phyloP scores from a whole-genome alignment of 495 filamentous ascomycete genomes.

The Hypoxylon rickii region DNA sequence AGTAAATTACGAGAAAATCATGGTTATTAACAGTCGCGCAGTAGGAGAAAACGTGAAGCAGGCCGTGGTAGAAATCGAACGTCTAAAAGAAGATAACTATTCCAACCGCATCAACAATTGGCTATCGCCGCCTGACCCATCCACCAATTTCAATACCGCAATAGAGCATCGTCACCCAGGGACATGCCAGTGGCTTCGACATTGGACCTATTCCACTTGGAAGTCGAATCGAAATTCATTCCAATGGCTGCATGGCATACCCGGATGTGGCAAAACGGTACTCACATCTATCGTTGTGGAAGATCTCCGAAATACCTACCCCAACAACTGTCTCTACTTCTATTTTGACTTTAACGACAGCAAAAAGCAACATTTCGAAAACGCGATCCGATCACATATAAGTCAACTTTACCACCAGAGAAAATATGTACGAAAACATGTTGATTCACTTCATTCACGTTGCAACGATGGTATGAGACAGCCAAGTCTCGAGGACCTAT shows the following conservation, averaged over 20 bases:
- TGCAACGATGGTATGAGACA: background rate
- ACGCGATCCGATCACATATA: background rate
- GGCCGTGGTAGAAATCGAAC: background rate
- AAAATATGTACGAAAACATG: background rate
- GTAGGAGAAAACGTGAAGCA: background rate
- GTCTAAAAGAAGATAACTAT: background rate
- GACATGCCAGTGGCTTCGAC: too few species aligned
- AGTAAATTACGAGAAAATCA: background rate
- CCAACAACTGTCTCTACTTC: background rate
- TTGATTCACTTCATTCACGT: conserved; percentile 27
- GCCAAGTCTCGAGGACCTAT: conserved; percentile 23
- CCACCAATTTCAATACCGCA: conserved; percentile 11
- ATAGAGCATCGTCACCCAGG: conserved; percentile 32
- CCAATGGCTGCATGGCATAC: too few species aligned
- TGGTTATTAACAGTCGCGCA: background rate
- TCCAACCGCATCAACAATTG: too few species aligned
- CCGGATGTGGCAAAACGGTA: too few species aligned
- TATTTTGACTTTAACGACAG: too few species aligned
- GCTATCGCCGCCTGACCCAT: background rate
- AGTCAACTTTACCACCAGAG: background rate
- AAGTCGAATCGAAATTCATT: too few species aligned
- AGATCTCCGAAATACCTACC: background rate
- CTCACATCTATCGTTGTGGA: too few species aligned
- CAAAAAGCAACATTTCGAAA: background rate
- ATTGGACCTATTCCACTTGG: too few species aligned